These are phyloP conservation scores for Magnusiomyces fungicola DNA, from an alignment of 1,139 yeast genomes.

Conservation along the genomic window DNA sequence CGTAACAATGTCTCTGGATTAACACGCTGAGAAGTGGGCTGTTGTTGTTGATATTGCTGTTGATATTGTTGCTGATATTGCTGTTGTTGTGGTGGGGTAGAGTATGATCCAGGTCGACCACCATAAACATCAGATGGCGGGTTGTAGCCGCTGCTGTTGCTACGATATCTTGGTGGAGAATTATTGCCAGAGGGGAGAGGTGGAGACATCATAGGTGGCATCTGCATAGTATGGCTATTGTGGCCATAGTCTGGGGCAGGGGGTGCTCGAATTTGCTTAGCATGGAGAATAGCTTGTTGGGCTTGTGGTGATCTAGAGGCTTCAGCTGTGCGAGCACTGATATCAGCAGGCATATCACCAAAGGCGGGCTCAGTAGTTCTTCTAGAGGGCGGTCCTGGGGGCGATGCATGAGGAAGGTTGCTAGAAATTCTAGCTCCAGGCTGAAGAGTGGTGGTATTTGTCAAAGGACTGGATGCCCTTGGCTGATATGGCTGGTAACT, in stretches of 20 bases:
- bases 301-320: slow-evolving; percentile 16
- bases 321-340: slow-evolving; percentile 16
- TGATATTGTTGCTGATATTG: neutral
- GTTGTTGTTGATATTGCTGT: neutral
- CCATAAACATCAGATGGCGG: neutral
- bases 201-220: neutral
- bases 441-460: neutral
- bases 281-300: slow-evolving; percentile 15
- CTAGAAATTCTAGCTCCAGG: neutral
- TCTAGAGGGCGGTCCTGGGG: neutral
- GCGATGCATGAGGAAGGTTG: neutral
- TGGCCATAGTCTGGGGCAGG: slow-evolving; percentile 7
- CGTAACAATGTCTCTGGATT: slow-evolving; percentile 29
- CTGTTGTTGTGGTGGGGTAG: neutral
- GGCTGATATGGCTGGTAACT: neutral
- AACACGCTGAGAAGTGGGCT: slow-evolving; percentile 16
- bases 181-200: neutral
- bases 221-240: neutral
- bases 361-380: slow-evolving; percentile 10
- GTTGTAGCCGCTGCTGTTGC: neutral
- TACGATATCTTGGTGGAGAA: neutral
- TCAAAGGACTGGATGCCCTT: neutral
- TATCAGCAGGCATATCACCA: slow-evolving; percentile 22
- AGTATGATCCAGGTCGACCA: neutral
- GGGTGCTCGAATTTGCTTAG: slow-evolving; percentile 11